Conservation (phyloP, 2,329 filamentous ascomycete genomes). For the Lachnum nothofagi region DNA sequence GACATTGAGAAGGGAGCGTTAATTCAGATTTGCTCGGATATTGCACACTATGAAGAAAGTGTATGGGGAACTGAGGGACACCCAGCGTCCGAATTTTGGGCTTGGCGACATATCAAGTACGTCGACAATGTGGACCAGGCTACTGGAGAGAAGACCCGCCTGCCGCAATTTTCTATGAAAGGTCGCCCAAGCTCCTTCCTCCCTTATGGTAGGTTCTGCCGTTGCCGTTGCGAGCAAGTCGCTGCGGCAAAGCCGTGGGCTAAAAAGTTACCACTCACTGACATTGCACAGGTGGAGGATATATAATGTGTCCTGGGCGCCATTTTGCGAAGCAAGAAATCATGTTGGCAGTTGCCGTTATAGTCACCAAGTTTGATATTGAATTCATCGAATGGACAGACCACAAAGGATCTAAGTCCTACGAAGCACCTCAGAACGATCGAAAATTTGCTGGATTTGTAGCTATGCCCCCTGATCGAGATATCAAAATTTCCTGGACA, state of each 20-base stretch:
- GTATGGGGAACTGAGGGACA: constrained; percentile 16
- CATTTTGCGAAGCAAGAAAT: constrained; percentile 23
- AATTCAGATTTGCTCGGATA: constrained; percentile 13
- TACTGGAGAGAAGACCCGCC: constrained; percentile 9
- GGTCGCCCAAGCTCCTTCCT: constrained; percentile 16
- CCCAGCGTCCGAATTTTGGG: constrained; percentile 15
- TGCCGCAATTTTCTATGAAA: constrained; percentile 10
- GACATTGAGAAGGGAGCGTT: constrained; percentile 14
- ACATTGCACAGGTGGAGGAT: constrained; percentile 7
- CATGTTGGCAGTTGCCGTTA: constrained; percentile 7
- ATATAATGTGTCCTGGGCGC: constrained; percentile 16
- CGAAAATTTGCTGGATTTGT: constrained; percentile 11
- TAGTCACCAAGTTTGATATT: constrained; percentile 19
- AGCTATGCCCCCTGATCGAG: constrained; percentile 14
- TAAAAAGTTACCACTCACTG: too few species aligned
- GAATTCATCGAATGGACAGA: constrained; percentile 6
- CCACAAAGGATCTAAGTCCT: constrained; percentile 6
- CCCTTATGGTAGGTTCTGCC: constrained; percentile 8
- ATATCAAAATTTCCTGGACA: constrained; percentile 7
- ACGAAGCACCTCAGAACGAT: constrained; percentile 2
- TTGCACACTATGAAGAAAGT: constrained; percentile 7
- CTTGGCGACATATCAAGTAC: constrained; percentile 18
- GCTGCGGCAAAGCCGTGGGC: too few species aligned
- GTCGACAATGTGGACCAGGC: constrained; percentile 19
- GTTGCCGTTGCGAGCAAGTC: too few species aligned